Evolutionary conservation across 306 rosid species (phyloP), one percentile per base, ranked within the genome.

Genomic region (Quercus glauca): DNA sequence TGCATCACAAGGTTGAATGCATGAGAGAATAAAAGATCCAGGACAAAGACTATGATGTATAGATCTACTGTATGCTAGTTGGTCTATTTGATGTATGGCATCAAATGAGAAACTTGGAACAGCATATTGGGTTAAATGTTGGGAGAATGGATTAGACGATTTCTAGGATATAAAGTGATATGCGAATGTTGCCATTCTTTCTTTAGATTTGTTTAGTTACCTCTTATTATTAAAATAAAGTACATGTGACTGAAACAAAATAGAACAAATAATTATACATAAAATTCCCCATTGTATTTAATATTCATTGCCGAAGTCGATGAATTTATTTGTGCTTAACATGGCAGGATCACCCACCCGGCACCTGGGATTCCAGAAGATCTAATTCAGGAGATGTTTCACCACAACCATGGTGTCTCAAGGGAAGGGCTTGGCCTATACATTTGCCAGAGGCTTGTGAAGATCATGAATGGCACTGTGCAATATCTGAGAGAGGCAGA

Each of bases 381-480:
- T 59, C 59, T 86, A 71, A 83, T 86, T 57, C 80, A 59, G 35
- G 83, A 86, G 81, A 86, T 80, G 89, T 86, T 86, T 52, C 79
- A 77, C 43, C 26, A 74, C 63, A 70, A 71, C 81, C 37, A 35
- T 17, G 25, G 10, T 19, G 37, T 70, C 78, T 86, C 87, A 2
- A 73, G 73, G 79, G 89, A 86, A 83, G 89, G 87, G 51, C 76
- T 83, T 6, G 80, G 85, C 77, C 71, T 86, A 51, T 74, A 69
- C 73, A 74, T 80, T 25, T 77, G 85, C 83, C 83, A 86, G 12
- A 83, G 83, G 70, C 83, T 86, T 56, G 87, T 83, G 79, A 83
- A 83, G 85, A 80, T 80, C 53, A 83, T 86, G 89, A 83, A 86
- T 53, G 89, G 87, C 72, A 83, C 76, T 41, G 89, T 86, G 69